phyloP scores from a whole-genome alignment of 2,329 filamentous ascomycete species.

The Epichloe baconii region DNA sequence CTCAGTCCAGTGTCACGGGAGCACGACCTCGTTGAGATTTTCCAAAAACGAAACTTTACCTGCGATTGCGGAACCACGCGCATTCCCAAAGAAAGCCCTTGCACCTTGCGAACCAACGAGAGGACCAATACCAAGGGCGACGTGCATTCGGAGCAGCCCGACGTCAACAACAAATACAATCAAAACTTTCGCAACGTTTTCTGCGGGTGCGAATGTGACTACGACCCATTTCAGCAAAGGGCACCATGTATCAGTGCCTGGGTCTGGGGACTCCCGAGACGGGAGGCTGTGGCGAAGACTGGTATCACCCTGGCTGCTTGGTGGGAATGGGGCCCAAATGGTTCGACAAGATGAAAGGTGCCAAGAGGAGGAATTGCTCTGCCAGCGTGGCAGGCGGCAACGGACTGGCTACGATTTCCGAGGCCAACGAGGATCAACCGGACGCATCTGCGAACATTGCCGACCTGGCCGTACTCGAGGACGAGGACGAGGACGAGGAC shows the following conservation, averaged over 20 bases:
- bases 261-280: slow-evolving; percentile 68
- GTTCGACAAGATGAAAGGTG: slow-evolving; percentile 40
- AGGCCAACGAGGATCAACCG: slow-evolving; percentile 28
- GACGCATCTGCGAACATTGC: slow-evolving; percentile 9
- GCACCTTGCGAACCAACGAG: slow-evolving; percentile 60
- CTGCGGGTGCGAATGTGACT: slow-evolving; percentile 78
- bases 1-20: slow-evolving; percentile 96
- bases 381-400: slow-evolving; percentile 6
- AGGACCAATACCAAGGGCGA: slow-evolving; percentile 62
- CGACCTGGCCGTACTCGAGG: slow-evolving; percentile 24
- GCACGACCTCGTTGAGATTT: slow-evolving; percentile 88
- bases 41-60: slow-evolving; percentile 87
- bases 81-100: slow-evolving; percentile 56
- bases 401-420: slow-evolving; percentile 34
- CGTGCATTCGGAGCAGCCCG: slow-evolving; percentile 63
- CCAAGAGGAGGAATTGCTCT: slow-evolving; percentile 19
- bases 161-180: slow-evolving; percentile 74
- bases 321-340: slow-evolving; percentile 67
- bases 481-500: slow-evolving; percentile 34
- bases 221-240: slow-evolving; percentile 78
- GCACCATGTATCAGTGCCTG: slow-evolving; percentile 96
- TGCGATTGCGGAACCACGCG: slow-evolving; percentile 92
- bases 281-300: slow-evolving; percentile 90
- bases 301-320: slow-evolving; percentile 92
- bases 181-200: slow-evolving; percentile 91